A percentile compares a stretch with the other conserved stretches of the same genome.
These are phyloP conservation scores for Aspergillus chevalieri DNA, from an alignment of 2,329 filamentous ascomycete species.

Conservation along the genomic window DNA sequence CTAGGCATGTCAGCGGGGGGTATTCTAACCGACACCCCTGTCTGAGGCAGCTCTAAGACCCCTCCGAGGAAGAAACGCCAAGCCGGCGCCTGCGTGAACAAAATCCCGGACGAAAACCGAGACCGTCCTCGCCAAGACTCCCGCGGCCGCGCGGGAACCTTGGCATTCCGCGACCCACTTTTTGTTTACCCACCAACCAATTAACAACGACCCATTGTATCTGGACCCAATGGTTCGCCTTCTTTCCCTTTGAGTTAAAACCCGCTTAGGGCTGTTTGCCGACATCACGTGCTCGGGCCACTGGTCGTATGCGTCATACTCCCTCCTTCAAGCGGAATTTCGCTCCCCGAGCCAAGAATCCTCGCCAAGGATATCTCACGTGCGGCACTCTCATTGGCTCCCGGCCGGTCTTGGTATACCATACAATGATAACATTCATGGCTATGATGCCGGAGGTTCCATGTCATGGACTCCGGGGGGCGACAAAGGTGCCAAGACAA, in stretches of 20 bases:
- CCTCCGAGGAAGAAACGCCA: slow-evolving; percentile 9
- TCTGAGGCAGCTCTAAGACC: slow-evolving; percentile 1
- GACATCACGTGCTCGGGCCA: too few species aligned
- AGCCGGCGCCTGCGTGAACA: slow-evolving; percentile 3
- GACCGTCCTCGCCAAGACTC: slow-evolving; percentile 13
- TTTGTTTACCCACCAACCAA: slow-evolving; percentile 5
- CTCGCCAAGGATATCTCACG: too few species aligned
- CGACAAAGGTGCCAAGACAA: too few species aligned
- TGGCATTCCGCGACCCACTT: slow-evolving; percentile 13
- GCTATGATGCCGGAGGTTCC: not conserved
- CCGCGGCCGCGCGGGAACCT: slow-evolving; percentile 11
- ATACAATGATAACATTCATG: too few species aligned
- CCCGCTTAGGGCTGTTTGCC: too few species aligned
- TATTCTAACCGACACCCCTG: not conserved
- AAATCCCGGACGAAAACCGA: not conserved
- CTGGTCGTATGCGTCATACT: too few species aligned
- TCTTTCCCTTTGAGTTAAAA: too few species aligned
- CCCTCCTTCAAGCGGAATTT: too few species aligned
- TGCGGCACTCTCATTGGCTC: not conserved
- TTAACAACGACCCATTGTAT: not conserved
- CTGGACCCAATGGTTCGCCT: not conserved
- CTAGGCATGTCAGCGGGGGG: not conserved
- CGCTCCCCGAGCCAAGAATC: not conserved
- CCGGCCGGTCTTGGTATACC: not conserved
- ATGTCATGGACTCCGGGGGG: too few species aligned